Conservation (phyloP, 495 filamentous ascomycete genomes). For the Neurospora tetrasperma region DNA sequence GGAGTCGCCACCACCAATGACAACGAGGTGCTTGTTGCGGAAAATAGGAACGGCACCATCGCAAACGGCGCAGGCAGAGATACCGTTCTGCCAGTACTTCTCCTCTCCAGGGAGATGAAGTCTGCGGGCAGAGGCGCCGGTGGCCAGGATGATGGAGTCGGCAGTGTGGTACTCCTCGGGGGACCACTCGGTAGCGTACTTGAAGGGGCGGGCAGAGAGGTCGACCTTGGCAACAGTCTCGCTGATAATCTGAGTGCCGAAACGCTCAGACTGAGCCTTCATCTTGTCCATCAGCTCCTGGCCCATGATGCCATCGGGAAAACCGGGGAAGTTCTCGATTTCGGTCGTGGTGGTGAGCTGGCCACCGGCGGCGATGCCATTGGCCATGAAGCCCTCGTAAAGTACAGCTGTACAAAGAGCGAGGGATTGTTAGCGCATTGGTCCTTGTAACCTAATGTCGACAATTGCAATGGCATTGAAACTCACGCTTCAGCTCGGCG, state of each 20-base stretch:
- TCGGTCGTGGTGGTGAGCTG: slow-evolving; percentile 98
- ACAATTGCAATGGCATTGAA: not conserved
- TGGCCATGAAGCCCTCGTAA: slow-evolving; percentile 96
- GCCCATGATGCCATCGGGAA: slow-evolving; percentile 79
- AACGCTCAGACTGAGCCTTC: slow-evolving; percentile 81
- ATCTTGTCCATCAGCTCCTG: slow-evolving; percentile 86
- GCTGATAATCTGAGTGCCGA: slow-evolving; percentile 82
- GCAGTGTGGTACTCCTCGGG: slow-evolving; percentile 75
- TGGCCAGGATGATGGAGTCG: slow-evolving; percentile 87
- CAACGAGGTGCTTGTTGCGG: slow-evolving; percentile 85
- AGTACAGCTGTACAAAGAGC: slow-evolving; percentile 51
- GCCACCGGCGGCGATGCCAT: slow-evolving; percentile 90
- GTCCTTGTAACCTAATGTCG: not conserved
- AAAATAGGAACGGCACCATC: slow-evolving; percentile 97
- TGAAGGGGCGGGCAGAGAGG: slow-evolving; percentile 76
- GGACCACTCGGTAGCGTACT: slow-evolving; percentile 74
- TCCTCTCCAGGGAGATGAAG: slow-evolving; percentile 82
- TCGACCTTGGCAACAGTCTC: slow-evolving; percentile 90
- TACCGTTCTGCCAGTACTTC: slow-evolving; percentile 91
- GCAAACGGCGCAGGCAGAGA: slow-evolving; percentile 94
- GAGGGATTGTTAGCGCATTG: slow-evolving; percentile 4
- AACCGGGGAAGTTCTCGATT: slow-evolving; percentile 95
- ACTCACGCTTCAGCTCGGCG: slow-evolving; percentile 68
- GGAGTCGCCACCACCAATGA: slow-evolving; percentile 95
- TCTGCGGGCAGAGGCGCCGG: slow-evolving; percentile 81